Base-by-base conservation (phyloP, 495 filamentous ascomycete species). In the Trichoderma reesei region DNA sequence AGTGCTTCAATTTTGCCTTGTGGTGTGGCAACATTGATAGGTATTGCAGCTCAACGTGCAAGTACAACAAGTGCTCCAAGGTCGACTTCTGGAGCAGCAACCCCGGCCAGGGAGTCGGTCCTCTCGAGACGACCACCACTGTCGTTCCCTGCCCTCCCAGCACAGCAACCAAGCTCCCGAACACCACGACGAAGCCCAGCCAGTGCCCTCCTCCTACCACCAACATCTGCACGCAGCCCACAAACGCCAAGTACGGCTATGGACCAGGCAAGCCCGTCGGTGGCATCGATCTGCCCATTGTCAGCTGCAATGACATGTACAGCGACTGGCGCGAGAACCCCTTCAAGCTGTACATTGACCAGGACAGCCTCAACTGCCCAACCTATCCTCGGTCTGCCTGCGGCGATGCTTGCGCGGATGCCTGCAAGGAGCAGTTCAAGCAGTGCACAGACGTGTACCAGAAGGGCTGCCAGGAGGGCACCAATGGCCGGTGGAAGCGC, bases 271-370 rank as follows among this genome's bases (percentile, higher is more conserved):
- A 72, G 33, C 78, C 79, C n/a, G 76, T 81, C n/a, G 80, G 78
- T 63, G 73, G 70, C 61, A 81, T 82, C 41, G 69, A 68, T 9
- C 69, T 80, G 7, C 80, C 79, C 33, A 68, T 77, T 51, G 71
- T 82, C 8, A 82, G 78, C 16, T 82, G 80, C 74, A 82, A 82
- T 72, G 77, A 82, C 63, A 60, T 78, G 16, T 42, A 60, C 33
- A 54, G 59, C 14, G 75, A 79, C 62, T 80, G 67, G 63, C 16
- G 65, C 0, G 54, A 62, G 41, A 73, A 76, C 64, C 72, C 71
- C 41, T 80, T 80, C 74, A 82, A 82, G 71, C 67, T 75, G 13
- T 82, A 81, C 73, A 73, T 67, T 14, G 63, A 71, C 60, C 38
- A 69, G 16, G 70, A 79, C 39, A 69, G 67, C 51, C 31, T 34